Conservation (phyloP, 345 rosid species). For the Schrenkiella parvula region DNA sequence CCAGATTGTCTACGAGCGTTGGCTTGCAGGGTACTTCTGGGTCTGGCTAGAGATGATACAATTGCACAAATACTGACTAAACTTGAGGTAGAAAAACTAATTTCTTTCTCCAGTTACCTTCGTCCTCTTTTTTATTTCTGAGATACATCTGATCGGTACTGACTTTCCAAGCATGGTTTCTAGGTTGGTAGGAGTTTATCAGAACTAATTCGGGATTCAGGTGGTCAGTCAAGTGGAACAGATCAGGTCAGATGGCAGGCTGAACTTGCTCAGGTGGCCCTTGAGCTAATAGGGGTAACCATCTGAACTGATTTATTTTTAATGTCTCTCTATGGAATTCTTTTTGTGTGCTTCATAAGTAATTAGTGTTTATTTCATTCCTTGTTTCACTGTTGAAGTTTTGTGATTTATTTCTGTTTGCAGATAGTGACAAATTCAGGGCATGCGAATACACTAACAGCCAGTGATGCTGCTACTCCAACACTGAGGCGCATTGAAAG, state of each 20-base stretch:
- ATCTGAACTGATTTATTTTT: conserved; percentile 6
- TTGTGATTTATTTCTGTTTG: conserved; percentile 27
- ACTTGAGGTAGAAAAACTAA: conserved; percentile 64
- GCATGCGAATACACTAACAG: conserved; percentile 85
- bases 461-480: conserved; percentile 99
- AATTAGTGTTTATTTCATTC: background rate
- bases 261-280: conserved; percentile 91
- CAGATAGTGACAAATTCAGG: conserved; percentile 98
- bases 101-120: background rate
- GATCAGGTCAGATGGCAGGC: conserved; percentile 96
- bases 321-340: background rate
- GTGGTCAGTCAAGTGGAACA: conserved; percentile 70
- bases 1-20: conserved; percentile 94
- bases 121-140: background rate
- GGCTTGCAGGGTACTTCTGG: conserved; percentile 92
- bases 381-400: background rate
- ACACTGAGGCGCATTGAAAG: conserved; percentile 95
- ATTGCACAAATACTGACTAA: conserved; percentile 97
- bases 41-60: conserved; percentile 93
- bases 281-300: conserved; percentile 88
- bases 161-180: conserved; percentile 15
- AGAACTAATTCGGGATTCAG: conserved; percentile 88
- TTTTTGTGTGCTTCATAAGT: conserved; percentile 8
- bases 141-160: conserved; percentile 1
- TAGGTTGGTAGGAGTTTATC: conserved; percentile 97